Evolutionary conservation across 2,329 filamentous ascomycete genomes (phyloP), one percentile per base, ranked within the genome.

Genomic region (Pseudogymnoascus destructans): DNA sequence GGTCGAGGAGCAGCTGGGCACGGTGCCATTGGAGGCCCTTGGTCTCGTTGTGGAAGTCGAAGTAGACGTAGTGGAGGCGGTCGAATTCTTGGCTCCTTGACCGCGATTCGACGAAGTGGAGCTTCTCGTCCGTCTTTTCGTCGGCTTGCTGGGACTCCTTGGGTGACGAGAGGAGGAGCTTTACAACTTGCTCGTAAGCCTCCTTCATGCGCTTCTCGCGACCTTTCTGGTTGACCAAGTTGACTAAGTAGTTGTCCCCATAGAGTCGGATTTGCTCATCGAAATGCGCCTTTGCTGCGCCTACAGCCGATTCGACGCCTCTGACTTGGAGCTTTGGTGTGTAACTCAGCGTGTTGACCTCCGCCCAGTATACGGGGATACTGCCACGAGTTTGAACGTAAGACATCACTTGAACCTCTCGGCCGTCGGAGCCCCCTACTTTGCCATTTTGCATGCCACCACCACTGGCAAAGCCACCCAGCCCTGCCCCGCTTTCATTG

Each of bases 21-120:
- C 91, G 88, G 70, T 98, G 86, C 87, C 93, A 95, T 68, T 87
- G 84, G 66, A 96, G 78, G 35, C 92, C 92, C 73, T 96, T 96
- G 55, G 95, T 98, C 73, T 98, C 93, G 68, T 86, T 90, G 75
- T 98, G 95, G 71, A 95, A 98, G 74, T 98, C 93, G 69, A 98
- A 98, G 75, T 97, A 98, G 66, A 97, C 74, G 71, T 98, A 98
- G 73, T 98, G 92, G 46, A 98, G 75, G 46, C 85, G 85, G 70
- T 96, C 91, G 70, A 87, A 87, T 62, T 84, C 77, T 62, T 86
- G 72, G 58, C 35, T 71, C 55, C 63, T 80, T 59, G 75, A 75
- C 54, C 75, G 75, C 49, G 80, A 70, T 68, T 95, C 87, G 62
- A 95, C 81, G 27, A 85, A 77, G 66, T 84, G 86, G 70, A 95